Percentiles rank a stretch among this genome's conserved stretches.
Evolutionary conservation across 306 rosid genomes (phyloP).

Genomic region (Mimosa pudica): DNA sequence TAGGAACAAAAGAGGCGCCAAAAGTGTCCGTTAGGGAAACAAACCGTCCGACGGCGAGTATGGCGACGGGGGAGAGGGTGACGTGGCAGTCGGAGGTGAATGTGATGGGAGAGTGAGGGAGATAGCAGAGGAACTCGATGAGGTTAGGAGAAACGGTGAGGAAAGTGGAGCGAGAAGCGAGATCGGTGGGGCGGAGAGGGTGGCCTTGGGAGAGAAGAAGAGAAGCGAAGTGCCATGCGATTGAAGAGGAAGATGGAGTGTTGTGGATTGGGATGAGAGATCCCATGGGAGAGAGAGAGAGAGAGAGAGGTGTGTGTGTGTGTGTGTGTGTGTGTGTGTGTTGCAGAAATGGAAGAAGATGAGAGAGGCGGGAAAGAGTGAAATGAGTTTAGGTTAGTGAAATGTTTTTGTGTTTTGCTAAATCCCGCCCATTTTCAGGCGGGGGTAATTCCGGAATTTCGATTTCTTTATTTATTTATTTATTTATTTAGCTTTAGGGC

Average conservation of each 20-base stretch:
- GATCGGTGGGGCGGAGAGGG: constrained; percentile 36
- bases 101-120: constrained; percentile 45
- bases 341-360: constrained; percentile 5
- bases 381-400: constrained; percentile 29
- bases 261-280: constrained; percentile 18
- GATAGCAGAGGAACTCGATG: constrained; percentile 40
- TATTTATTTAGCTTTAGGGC: too few relatives aligned
- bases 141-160: constrained; percentile 38
- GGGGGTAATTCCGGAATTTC: neutral
- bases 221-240: constrained; percentile 45
- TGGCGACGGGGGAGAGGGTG: constrained; percentile 36
- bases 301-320: neutral
- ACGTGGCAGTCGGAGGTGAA: constrained; percentile 36
- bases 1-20: neutral
- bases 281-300: constrained; percentile 8
- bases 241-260: constrained; percentile 16
- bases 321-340: neutral
- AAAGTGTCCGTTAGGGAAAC: neutral
- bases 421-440: constrained; percentile 35
- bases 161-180: constrained; percentile 45
- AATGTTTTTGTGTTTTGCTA: constrained; percentile 10
- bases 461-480: too few relatives aligned
- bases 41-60: constrained; percentile 25
- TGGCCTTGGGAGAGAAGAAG: constrained; percentile 39
- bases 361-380: constrained; percentile 44